Percentiles rank a stretch among this genome's conserved stretches.
Evolutionary conservation across 495 filamentous ascomycete species (phyloP).

Genomic region (Daldinia bambusicola): DNA sequence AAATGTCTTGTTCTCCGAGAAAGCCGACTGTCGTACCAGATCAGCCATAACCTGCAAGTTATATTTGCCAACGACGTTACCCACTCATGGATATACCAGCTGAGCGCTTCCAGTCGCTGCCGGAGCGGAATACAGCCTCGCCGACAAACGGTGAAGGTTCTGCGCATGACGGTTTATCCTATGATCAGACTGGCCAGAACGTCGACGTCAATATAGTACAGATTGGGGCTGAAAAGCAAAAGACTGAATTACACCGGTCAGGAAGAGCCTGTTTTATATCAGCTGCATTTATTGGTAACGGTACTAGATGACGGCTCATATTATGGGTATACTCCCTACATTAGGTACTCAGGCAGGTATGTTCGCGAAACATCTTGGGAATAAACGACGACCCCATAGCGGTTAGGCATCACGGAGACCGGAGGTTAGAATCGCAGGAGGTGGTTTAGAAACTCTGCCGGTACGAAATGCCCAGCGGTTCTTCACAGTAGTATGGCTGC

Average conservation of each 20-base stretch:
- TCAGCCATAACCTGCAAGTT: conserved; percentile 2
- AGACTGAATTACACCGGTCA: background rate
- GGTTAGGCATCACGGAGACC: background rate
- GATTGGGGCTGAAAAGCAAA: background rate
- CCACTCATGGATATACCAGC: background rate
- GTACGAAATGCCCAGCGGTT: background rate
- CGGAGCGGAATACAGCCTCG: background rate
- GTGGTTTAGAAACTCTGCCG: background rate
- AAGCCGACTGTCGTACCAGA: background rate
- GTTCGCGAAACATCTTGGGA: background rate
- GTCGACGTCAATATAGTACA: background rate
- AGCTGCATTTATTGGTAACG: background rate
- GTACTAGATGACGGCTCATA: background rate
- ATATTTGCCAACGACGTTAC: background rate
- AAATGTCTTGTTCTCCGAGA: background rate
- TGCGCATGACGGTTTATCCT: background rate
- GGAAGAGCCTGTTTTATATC: background rate
- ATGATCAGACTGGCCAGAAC: background rate
- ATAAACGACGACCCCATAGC: background rate
- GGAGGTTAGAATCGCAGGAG: background rate
- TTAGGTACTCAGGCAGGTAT: no score
- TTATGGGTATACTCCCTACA: background rate
- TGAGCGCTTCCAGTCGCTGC: background rate
- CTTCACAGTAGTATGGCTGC: background rate
- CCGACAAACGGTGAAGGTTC: background rate